These are phyloP conservation scores for Yamadazyma taylorii DNA, from an alignment of 1,139 yeast species.

Conservation along the genomic window DNA sequence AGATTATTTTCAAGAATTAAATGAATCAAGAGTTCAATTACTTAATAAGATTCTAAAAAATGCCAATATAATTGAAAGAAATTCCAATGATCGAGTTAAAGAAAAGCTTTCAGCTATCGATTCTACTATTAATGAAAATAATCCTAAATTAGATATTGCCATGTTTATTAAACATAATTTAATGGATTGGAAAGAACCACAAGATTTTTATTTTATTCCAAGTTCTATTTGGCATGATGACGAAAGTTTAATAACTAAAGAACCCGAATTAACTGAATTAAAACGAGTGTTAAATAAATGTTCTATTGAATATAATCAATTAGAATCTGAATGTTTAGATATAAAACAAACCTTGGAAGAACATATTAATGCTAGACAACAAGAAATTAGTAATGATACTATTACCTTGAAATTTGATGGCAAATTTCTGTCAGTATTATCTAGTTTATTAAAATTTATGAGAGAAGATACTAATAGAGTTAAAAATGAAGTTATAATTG, in stretches of 20 bases:
- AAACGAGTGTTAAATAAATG: constrained; percentile 58
- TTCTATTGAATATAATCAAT: constrained; percentile 43
- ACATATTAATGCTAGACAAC: constrained; percentile 35
- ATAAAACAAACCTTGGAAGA: constrained; percentile 55
- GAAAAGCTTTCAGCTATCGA: constrained; percentile 56
- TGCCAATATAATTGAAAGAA: constrained; percentile 65
- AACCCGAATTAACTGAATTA: constrained; percentile 64
- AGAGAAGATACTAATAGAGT: constrained; percentile 74
- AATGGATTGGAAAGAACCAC: constrained; percentile 79
- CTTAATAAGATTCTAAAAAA: constrained; percentile 68
- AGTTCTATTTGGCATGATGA: constrained; percentile 98
- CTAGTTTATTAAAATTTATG: constrained; percentile 61
- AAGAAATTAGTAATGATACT: constrained; percentile 21
- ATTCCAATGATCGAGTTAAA: constrained; percentile 52
- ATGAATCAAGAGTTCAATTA: constrained; percentile 74
- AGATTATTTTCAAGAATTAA: constrained; percentile 82
- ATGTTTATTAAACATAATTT: constrained; percentile 92
- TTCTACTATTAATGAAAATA: constrained; percentile 64
- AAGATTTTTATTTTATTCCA: constrained; percentile 81
- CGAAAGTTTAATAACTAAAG: constrained; percentile 66
- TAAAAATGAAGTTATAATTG: constrained; percentile 80
- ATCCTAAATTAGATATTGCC: constrained; percentile 74
- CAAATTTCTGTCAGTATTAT: constrained; percentile 54
- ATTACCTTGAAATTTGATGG: constrained; percentile 53
- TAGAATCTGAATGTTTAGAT: constrained; percentile 44